phyloP scores from a whole-genome alignment of 768 basidiomycete genomes.

The Termitomyces sp. region DNA sequence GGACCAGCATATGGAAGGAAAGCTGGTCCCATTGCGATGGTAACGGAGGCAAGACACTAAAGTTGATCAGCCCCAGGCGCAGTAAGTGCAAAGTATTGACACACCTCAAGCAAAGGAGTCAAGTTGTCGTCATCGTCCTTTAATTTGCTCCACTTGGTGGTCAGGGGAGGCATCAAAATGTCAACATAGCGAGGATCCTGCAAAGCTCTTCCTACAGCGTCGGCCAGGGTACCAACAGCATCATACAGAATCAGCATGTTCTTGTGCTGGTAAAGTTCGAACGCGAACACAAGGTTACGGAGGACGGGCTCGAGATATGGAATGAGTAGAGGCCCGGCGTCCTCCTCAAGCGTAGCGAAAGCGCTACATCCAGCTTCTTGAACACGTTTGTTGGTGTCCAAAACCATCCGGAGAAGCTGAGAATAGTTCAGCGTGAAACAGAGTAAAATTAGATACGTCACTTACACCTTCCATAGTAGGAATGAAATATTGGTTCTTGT shows the following conservation, averaged over 20 bases:
- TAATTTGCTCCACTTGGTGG: constrained; percentile 84
- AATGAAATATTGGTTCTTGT: constrained; percentile 87
- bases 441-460: constrained; percentile 11
- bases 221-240: constrained; percentile 97
- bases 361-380: constrained; percentile 99
- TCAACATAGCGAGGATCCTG: constrained; percentile 87
- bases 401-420: constrained; percentile 95
- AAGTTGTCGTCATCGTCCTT: constrained; percentile 90
- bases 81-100: constrained; percentile 5
- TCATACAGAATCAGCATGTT: constrained; percentile 98
- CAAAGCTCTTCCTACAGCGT: constrained; percentile 88
- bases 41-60: constrained; percentile 95
- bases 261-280: constrained; percentile 98
- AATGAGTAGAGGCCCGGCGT: constrained; percentile 84
- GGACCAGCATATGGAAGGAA: constrained; percentile 88
- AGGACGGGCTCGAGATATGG: constrained; percentile 96
- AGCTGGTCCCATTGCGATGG: constrained; percentile 89
- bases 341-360: constrained; percentile 97
- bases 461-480: constrained; percentile 96
- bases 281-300: constrained; percentile 92
- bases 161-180: constrained; percentile 94
- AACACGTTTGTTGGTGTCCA: constrained; percentile 98
- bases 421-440: neutral
- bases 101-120: constrained; percentile 92
- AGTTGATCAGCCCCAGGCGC: neutral